Base-by-base conservation (phyloP, 1,139 yeast species). In the Candida glucosophila region DNA sequence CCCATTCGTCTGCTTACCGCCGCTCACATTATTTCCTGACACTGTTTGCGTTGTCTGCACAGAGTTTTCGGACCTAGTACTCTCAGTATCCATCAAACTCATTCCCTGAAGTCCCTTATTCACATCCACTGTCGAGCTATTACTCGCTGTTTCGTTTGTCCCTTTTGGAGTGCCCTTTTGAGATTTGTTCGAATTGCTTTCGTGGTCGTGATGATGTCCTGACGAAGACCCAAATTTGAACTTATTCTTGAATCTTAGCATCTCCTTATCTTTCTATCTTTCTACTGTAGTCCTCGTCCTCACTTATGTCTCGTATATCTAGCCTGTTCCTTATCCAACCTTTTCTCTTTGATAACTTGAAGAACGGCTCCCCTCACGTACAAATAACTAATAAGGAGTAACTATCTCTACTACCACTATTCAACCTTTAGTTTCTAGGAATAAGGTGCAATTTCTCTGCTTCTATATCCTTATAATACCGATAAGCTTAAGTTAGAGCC, bases 201-300 rank as follows among this genome's bases (percentile, higher is more conserved):
- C 4, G 9, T 19, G 6, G 17, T 20, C 14, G 16, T 17, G 22
- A 16, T 17, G 15, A 19, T 22, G 12, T 22, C 11, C 17, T 19
- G 22, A n/a, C 10, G 59, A 45, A 6, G 62, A 44, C 13, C 68
- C 62, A 38, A 64, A 61, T 45, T 60, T 63, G 46, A 64, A 59
- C 43, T 64, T 64, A 40, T 63, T 64, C 38, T 62, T 64, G 43
- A 64, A 59, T 41, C 60, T 63, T 25, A 61, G 48, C 69, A 62
- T 62, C 19, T 15, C 25, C n/a, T n/a, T n/a, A n/a, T n/a, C 18
- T 16, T 16, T 16, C 18, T 8, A 8, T 16, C n/a, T 8, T 16
- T 16, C 18, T 16, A n/a, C 18, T 16, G 18, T 8, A 8, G 8
- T 8, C n/a, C 8, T 16, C 8, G n/a, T n/a, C 18, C 8, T 16